Percentiles rank a stretch among this genome's conserved stretches.
Conservation (phyloP, 257 asterid species). For the Thymus quinquecostatus region DNA sequence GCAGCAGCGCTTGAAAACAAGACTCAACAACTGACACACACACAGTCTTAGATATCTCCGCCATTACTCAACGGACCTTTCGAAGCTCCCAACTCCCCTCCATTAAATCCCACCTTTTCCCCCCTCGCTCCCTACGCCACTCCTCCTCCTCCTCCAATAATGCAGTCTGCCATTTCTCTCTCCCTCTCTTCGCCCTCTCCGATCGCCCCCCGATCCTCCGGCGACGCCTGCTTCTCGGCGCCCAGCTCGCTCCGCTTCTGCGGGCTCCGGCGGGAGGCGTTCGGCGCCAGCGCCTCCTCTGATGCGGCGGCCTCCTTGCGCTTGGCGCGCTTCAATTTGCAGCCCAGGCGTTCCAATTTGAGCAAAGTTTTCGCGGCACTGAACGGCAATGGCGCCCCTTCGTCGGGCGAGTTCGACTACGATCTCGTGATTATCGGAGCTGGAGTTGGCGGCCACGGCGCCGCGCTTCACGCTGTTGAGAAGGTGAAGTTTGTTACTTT, state of each 20-base stretch:
- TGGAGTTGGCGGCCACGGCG: slow-evolving; percentile 98
- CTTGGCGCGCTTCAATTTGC: slow-evolving; percentile 38
- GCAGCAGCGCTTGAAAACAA: not conserved
- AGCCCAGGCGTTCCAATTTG: slow-evolving; percentile 33
- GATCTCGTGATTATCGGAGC: slow-evolving; percentile 97
- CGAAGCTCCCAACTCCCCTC: slow-evolving; percentile 46
- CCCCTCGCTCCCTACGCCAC: slow-evolving; percentile 27
- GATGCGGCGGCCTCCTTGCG: slow-evolving; percentile 38
- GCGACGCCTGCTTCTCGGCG: slow-evolving; percentile 32
- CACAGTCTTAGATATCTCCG: slow-evolving; percentile 59
- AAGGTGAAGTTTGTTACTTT: slow-evolving; percentile 46
- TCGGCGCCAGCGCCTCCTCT: slow-evolving; percentile 38
- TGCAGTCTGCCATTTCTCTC: slow-evolving; percentile 71
- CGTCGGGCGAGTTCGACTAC: slow-evolving; percentile 69
- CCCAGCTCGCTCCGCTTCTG: slow-evolving; percentile 82
- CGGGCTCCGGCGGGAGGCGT: slow-evolving; percentile 78
- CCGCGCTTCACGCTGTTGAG: slow-evolving; percentile 97
- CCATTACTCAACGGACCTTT: slow-evolving; percentile 64
- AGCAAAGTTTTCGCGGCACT: slow-evolving; percentile 50
- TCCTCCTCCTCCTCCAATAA: slow-evolving; percentile 32
- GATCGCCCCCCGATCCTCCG: slow-evolving; percentile 39
- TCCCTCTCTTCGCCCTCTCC: slow-evolving; percentile 59
- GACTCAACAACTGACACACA: not conserved
- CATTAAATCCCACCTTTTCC: slow-evolving; percentile 21
- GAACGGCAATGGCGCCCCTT: slow-evolving; percentile 56